Percentiles rank a stretch among this genome's conserved stretches.
phyloP scores from a whole-genome alignment of 805 yeast species.

The Candida sanyiensis region DNA sequence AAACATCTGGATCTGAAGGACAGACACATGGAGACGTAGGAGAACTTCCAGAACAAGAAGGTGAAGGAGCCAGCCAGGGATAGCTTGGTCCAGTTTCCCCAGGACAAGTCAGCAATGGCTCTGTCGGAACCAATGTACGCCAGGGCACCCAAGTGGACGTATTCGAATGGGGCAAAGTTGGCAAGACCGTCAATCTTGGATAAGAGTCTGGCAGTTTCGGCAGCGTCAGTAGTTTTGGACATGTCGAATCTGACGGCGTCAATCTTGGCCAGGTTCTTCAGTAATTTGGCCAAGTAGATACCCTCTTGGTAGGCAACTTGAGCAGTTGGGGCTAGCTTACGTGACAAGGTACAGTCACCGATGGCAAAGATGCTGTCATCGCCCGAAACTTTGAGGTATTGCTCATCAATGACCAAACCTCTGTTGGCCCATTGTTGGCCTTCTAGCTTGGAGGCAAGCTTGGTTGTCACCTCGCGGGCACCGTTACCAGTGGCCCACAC shows the following conservation, averaged over 20 bases:
- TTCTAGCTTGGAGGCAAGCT: constrained; percentile 63
- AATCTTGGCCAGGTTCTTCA: constrained; percentile 48
- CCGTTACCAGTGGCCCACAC: constrained; percentile 98
- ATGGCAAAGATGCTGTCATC: constrained; percentile 76
- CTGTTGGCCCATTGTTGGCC: constrained; percentile 81
- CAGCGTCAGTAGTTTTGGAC: constrained; percentile 27
- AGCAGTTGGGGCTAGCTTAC: constrained; percentile 84
- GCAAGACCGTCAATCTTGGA: constrained; percentile 44
- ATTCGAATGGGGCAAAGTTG: constrained; percentile 51
- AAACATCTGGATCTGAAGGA: constrained; percentile 81
- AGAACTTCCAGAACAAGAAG: constrained; percentile 88
- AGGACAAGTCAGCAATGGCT: constrained; percentile 89
- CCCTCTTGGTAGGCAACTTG: constrained; percentile 97
- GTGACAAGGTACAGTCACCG: constrained; percentile 89
- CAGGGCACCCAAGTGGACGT: constrained; percentile 85
- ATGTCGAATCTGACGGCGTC: constrained; percentile 35
- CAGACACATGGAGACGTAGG: constrained; percentile 85
- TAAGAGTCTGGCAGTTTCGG: constrained; percentile 35
- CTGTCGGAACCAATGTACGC: constrained; percentile 91
- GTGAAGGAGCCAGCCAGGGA: constrained; percentile 86
- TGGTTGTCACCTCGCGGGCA: constrained; percentile 66
- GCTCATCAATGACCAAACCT: constrained; percentile 78
- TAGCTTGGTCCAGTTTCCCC: constrained; percentile 71
- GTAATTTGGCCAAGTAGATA: constrained; percentile 64
- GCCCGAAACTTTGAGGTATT: constrained; percentile 70